Conservation (phyloP, 2,329 filamentous ascomycete genomes). For the Colletotrichum falcatum region DNA sequence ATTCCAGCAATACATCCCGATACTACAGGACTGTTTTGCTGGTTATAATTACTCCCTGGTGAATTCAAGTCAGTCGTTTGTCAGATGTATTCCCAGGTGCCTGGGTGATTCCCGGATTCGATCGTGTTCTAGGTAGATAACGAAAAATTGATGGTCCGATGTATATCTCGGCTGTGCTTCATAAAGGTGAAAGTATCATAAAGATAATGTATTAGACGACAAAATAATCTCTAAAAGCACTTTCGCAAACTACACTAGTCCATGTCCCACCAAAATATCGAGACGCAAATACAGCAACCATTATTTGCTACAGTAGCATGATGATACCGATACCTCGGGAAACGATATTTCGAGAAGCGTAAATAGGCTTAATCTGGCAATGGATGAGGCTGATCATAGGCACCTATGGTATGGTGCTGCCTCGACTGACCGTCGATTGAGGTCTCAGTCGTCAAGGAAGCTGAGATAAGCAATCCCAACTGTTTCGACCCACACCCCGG, state of each 20-base stretch:
- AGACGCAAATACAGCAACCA: too few relatives aligned
- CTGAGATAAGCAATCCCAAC: neutral
- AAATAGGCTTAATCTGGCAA: accelerated
- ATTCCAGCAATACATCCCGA: neutral
- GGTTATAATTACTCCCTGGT: too few relatives aligned
- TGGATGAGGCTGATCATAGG: neutral
- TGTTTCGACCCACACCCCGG: neutral
- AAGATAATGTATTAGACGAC: too few relatives aligned
- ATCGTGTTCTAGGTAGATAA: too few relatives aligned
- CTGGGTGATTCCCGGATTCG: neutral
- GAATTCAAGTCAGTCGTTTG: neutral
- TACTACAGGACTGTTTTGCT: neutral
- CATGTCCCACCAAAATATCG: too few relatives aligned
- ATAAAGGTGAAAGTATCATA: too few relatives aligned
- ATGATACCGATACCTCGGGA: neutral
- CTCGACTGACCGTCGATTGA: neutral
- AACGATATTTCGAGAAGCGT: neutral
- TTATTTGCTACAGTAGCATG: too few relatives aligned
- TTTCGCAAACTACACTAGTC: neutral
- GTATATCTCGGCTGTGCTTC: too few relatives aligned
- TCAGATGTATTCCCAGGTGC: neutral
- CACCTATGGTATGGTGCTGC: neutral
- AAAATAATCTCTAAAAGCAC: too few relatives aligned
- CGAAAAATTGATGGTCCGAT: neutral
- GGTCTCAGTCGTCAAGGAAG: neutral